Evolutionary conservation across 148 eudicot genomes (phyloP).

Genomic region (Heliamphora exappendiculata): DNA sequence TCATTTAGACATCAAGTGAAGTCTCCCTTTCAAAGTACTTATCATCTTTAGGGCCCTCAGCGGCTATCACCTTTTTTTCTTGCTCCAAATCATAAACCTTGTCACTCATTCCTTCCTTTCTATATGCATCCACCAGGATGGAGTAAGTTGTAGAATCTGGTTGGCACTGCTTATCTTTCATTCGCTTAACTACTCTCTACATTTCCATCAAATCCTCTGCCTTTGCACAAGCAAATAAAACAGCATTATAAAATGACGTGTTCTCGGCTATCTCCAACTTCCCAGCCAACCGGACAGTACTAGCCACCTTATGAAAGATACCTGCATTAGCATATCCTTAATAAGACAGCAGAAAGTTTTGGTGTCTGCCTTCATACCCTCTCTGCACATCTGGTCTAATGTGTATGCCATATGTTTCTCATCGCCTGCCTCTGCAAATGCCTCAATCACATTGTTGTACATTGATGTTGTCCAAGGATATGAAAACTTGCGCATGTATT

Average conservation of each 20-base stretch:
- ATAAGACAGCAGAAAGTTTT: conserved; percentile 86
- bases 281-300: conserved; percentile 67
- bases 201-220: conserved; percentile 87
- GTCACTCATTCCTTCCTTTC: conserved; percentile 68
- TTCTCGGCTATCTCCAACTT: conserved; percentile 78
- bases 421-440: conserved; percentile 80
- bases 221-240: conserved; percentile 71
- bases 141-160: conserved; percentile 54
- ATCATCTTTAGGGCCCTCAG: conserved; percentile 9
- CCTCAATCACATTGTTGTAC: conserved; percentile 85
- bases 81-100: conserved; percentile 73
- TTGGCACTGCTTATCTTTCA: conserved; percentile 63
- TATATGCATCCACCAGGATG: conserved; percentile 59
- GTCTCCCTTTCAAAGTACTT: conserved; percentile 13
- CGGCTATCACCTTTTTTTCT: conserved; percentile 30
- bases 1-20: conserved; percentile 4
- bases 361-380: conserved; percentile 80
- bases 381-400: conserved; percentile 79
- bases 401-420: conserved; percentile 72
- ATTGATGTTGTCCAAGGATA: conserved; percentile 94
- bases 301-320: conserved; percentile 67
- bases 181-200: conserved; percentile 72
- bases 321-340: conserved; percentile 76
- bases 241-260: conserved; percentile 66
- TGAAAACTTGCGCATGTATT: conserved; percentile 80